phyloP scores from a whole-genome alignment of 345 rosid genomes.

The Sapria himalayana region DNA sequence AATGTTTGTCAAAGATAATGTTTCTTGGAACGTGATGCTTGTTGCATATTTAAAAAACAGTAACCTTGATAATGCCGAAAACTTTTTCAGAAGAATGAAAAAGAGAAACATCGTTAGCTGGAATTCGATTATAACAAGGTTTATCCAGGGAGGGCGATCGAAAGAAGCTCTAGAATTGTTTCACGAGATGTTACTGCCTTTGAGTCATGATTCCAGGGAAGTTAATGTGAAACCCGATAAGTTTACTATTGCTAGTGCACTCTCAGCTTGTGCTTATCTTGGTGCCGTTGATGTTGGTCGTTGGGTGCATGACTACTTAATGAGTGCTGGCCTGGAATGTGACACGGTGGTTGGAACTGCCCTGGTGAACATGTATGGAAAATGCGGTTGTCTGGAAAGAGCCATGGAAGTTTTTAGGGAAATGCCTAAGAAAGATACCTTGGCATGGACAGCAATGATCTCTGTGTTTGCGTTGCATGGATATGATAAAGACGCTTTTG shows the following conservation, averaged over 20 bases:
- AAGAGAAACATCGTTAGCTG: slow-evolving; percentile 22
- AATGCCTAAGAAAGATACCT: slow-evolving; percentile 27
- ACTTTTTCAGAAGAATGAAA: slow-evolving; percentile 20
- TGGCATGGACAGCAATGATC: slow-evolving; percentile 48
- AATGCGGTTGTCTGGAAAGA: slow-evolving; percentile 29
- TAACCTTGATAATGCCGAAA: slow-evolving; percentile 20
- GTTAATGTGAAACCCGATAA: slow-evolving; percentile 34
- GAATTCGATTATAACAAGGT: slow-evolving; percentile 42
- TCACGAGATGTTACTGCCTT: slow-evolving; percentile 25
- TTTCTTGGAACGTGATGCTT: slow-evolving; percentile 40
- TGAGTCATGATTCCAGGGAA: slow-evolving; percentile 3
- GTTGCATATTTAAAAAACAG: slow-evolving; percentile 30
- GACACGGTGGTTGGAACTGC: slow-evolving; percentile 35
- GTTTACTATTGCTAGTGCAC: slow-evolving; percentile 27
- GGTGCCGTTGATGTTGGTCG: slow-evolving; percentile 36
- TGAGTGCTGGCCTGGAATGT: slow-evolving; percentile 23
- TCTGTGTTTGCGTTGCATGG: slow-evolving; percentile 39
- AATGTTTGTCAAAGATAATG: slow-evolving; percentile 27
- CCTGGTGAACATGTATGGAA: slow-evolving; percentile 46
- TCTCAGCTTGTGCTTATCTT: slow-evolving; percentile 44
- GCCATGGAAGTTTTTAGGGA: slow-evolving; percentile 24
- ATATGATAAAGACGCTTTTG: slow-evolving; percentile 23
- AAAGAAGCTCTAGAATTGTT: slow-evolving; percentile 33
- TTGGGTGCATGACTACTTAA: slow-evolving; percentile 26
- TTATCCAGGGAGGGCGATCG: slow-evolving; percentile 31